Percentiles rank a stretch among this genome's conserved stretches.
These are phyloP conservation scores for Tolypocladium album DNA, from an alignment of 2,329 filamentous ascomycete species.

Conservation along the genomic window DNA sequence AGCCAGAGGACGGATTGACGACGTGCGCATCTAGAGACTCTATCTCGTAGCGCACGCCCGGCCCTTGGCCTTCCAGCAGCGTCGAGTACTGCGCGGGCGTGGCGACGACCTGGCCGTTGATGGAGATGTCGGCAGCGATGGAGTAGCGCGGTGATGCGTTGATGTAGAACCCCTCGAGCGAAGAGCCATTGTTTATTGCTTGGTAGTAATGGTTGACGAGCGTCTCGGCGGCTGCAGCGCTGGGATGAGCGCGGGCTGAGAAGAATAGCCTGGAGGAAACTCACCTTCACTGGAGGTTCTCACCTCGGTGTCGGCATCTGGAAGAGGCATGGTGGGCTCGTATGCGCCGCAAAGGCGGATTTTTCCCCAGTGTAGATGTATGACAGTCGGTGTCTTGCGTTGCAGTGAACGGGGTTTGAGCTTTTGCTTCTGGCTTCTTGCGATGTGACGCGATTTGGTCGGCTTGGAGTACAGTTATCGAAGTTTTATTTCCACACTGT, in stretches of 20 bases:
- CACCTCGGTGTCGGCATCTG: conserved; percentile 31
- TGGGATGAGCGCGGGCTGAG: conserved; percentile 6
- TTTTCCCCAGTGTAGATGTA: neutral
- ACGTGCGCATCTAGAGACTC: conserved; percentile 70
- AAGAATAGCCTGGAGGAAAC: neutral
- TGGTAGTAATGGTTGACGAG: conserved; percentile 70
- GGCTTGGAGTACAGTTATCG: conserved; percentile 7
- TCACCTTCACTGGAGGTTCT: conserved; percentile 36
- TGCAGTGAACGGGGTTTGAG: neutral
- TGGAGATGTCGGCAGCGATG: conserved; percentile 58
- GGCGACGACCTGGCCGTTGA: conserved; percentile 63
- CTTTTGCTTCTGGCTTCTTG: neutral
- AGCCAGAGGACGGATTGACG: conserved; percentile 55
- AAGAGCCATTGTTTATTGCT: conserved; percentile 53
- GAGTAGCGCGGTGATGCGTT: conserved; percentile 42
- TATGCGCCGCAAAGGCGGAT: neutral
- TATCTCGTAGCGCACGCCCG: conserved; percentile 55
- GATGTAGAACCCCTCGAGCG: conserved; percentile 61
- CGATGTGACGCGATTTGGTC: neutral
- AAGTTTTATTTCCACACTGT: conserved; percentile 5
- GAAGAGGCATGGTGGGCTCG: conserved; percentile 19
- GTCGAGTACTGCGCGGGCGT: conserved; percentile 55
- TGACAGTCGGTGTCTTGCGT: neutral
- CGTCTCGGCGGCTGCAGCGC: conserved; percentile 48
- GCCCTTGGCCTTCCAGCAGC: conserved; percentile 54